Evolutionary conservation across 1,284 basidiomycete genomes (phyloP), one percentile per base, ranked within the genome.

Genomic region (Sanghuangporus baumii): DNA sequence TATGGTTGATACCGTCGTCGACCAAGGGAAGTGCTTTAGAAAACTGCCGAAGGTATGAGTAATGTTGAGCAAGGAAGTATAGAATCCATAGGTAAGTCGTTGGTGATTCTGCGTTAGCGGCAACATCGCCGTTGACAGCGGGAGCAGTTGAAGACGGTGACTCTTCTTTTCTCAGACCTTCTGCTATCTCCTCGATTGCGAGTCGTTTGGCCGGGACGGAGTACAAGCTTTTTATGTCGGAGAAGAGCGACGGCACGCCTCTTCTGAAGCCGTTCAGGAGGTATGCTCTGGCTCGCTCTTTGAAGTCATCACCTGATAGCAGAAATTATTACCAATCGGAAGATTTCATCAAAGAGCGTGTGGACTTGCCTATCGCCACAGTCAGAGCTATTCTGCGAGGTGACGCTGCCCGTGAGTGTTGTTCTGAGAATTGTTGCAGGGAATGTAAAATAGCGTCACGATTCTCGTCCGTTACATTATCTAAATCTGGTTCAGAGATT

Each of bases 211-310:
- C 71, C 9, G 79, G 69, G 65, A 89, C 81, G 6, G 68, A 65
- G 72, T 98, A 98, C 1, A 99, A 82, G 0, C 88, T 79, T 73
- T 98, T 98, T 73, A 99, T 72, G 74, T 98, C 96, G 31, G 90
- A 88, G 71, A 98, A 99, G 6, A 99, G 80, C 2, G 95, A 98
- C 1, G 97, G 97, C 36, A 99, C 82, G 65, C 96, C 96, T 69
- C 93, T 94, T 61, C 83, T 82, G 14, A 99, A 77, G 7, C 86
- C 91, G 2, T 79, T 77, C 18, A 83, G 74, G 57, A 98, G 75
- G 74, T 99, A 98, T 2, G 81, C 76, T 59, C 81, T 80, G 2
- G 84, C 86, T 18, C 91, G 81, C 26, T 80, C 73, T 57, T 78
- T 81, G 78, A 99, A 98, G 16, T 77, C 76, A 11, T 84, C 80